Base-by-base conservation (phyloP, 306 rosid species). In the Sesbania bispinosa region DNA sequence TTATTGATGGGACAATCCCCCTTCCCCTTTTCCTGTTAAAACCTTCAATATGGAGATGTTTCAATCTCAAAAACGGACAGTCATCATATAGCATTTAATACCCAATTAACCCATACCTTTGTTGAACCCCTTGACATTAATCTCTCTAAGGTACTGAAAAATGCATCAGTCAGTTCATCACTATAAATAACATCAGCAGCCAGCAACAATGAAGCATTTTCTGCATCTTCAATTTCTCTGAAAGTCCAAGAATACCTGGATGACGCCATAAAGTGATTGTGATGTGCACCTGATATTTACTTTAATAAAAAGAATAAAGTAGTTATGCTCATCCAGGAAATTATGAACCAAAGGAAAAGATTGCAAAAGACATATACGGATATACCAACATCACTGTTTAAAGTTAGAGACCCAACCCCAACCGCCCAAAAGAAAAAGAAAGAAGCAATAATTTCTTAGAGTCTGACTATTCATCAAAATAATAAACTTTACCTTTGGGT, bases 161-260 rank as follows among this genome's bases (percentile, higher is more conserved):
- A 86, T 23, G 96, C 89, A 77, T 90, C 86, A 20, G 96, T 93
- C 71, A 93, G 83, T 67, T 88, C 90, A 72, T 93, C 90, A 15
- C 90, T 84, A 67, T 93, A 93, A 67, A 93, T 90, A 68, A 93
- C 92, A 73, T 93, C 98, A 45, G 96, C 98, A 78, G 97, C 97
- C 76, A 90, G 58, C 74, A 93, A 86, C 78, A 90, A 50, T 46
- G 92, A 81, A 73, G 96, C 97, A 76, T 79, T 79, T 52, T 84
- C 80, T 45, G 83, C 98, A 69, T 78, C 89, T 84, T 89, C 85
- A 72, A 88, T 80, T 62, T 90, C 97, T 43, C 67, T 62, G n/a
- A 27, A 76, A 51, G 92, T 79, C 97, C 97, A 93, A 16, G 83
- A 83, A 79, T 81, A 82, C 83, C 98, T 90, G 81, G 33, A 73